Conservation (phyloP, 768 basidiomycete species). For the Boletus rubescentipes region DNA sequence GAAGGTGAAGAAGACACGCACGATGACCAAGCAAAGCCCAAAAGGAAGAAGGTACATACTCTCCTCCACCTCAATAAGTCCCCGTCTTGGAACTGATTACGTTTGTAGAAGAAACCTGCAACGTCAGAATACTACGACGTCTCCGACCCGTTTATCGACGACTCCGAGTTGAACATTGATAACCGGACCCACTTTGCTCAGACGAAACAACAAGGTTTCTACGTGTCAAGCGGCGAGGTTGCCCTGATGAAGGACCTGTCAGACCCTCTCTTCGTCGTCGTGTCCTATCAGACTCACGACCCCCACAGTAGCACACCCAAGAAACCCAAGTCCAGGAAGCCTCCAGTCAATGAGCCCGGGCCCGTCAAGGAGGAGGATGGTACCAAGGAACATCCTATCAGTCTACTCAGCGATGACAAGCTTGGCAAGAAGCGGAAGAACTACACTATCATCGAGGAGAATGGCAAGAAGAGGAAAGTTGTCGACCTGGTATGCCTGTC, state of each 20-base stretch:
- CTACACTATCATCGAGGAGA: slow-evolving; percentile 50
- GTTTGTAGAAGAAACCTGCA: slow-evolving; percentile 46
- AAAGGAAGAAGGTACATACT: slow-evolving; percentile 42
- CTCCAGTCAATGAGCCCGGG: slow-evolving; percentile 19
- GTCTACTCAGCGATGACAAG: slow-evolving; percentile 40
- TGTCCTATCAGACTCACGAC: slow-evolving; percentile 15
- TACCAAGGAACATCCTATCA: slow-evolving; percentile 52
- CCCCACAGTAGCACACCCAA: slow-evolving; percentile 51
- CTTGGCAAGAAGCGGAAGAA: slow-evolving; percentile 53
- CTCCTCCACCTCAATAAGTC: slow-evolving; percentile 10
- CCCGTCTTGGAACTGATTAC: slow-evolving; percentile 5
- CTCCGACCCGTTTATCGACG: slow-evolving; percentile 94
- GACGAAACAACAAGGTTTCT: slow-evolving; percentile 92
- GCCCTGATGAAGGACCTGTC: slow-evolving; percentile 79
- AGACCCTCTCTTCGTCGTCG: slow-evolving; percentile 4
- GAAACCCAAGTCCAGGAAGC: slow-evolving; percentile 71
- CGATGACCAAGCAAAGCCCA: slow-evolving; percentile 33
- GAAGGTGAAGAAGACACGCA: slow-evolving; percentile 49
- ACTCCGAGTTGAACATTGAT: slow-evolving; percentile 89
- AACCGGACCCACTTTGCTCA: slow-evolving; percentile 88
- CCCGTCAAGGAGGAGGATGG: slow-evolving; percentile 38
- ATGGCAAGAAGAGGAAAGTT: slow-evolving; percentile 69
- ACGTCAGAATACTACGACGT: slow-evolving; percentile 86
- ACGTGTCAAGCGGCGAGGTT: slow-evolving; percentile 86
- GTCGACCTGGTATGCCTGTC: slow-evolving; percentile 55